These are phyloP conservation scores for Coniochaeta sp. DNA, from an alignment of 2,329 filamentous ascomycete genomes.

Conservation along the genomic window DNA sequence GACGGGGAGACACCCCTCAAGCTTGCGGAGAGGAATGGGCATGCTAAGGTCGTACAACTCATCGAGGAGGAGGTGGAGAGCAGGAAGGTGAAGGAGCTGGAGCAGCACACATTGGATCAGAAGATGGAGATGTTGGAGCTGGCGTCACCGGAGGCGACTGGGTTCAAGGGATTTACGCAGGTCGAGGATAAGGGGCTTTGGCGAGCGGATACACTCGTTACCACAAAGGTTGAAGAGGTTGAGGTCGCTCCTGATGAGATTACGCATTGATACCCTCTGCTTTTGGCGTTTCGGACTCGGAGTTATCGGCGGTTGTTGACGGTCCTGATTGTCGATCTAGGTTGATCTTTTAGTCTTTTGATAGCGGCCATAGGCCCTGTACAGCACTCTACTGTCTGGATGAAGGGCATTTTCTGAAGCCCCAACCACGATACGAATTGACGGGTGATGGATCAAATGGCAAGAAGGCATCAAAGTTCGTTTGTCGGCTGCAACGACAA, in stretches of 20 bases:
- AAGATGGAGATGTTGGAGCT: neutral
- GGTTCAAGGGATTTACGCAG: neutral
- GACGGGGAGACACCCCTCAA: slow-evolving; percentile 18
- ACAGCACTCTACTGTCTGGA: too few species aligned
- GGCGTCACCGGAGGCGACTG: neutral
- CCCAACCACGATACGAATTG: neutral
- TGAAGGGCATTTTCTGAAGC: too few species aligned
- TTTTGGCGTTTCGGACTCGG: neutral
- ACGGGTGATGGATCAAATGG: neutral
- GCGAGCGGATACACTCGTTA: neutral
- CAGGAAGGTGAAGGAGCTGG: slow-evolving; percentile 3
- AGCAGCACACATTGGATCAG: neutral
- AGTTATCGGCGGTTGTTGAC: neutral
- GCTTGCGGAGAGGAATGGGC: slow-evolving; percentile 16
- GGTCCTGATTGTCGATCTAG: neutral
- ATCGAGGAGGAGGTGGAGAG: slow-evolving; percentile 12
- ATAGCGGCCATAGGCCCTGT: too few species aligned
- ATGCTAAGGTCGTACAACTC: slow-evolving; percentile 17
- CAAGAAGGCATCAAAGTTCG: neutral
- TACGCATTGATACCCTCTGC: neutral
- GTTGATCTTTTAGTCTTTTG: neutral
- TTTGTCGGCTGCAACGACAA: too few species aligned
- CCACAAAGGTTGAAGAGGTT: neutral
- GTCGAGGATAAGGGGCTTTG: neutral
- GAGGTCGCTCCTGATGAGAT: neutral